Evolutionary conservation across 164 flowering plant species (phyloP).

Genomic region (Nymphaea colorata): DNA sequence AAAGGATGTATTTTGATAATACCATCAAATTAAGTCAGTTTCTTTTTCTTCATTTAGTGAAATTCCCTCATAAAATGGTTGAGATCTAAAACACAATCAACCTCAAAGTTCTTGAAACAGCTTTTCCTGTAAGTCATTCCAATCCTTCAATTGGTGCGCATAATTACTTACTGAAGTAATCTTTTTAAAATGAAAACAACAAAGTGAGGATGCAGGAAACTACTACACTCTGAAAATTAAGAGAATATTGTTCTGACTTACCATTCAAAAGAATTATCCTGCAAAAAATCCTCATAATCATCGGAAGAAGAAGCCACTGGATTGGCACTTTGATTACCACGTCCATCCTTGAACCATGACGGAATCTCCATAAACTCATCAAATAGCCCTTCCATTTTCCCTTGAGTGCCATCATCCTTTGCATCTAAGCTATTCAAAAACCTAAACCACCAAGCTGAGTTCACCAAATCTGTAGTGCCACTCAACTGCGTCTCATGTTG

Average conservation of each 20-base stretch:
- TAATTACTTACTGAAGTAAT: too few species aligned
- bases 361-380: conserved; percentile 68
- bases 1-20: too few species aligned
- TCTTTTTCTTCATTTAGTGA: too few species aligned
- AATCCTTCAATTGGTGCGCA: too few species aligned
- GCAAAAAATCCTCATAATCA: conserved; percentile 21
- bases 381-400: conserved; percentile 32
- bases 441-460: conserved; percentile 87
- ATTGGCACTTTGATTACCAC: neutral
- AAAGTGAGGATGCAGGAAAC: too few species aligned
- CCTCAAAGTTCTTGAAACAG: too few species aligned
- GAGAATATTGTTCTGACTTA: conserved; percentile 15
- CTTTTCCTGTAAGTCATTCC: too few species aligned
- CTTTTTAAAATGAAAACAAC: too few species aligned
- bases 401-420: conserved; percentile 16
- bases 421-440: conserved; percentile 49
- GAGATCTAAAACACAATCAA: too few species aligned
- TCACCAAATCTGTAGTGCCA: conserved; percentile 58
- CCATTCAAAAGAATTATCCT: conserved; percentile 71
- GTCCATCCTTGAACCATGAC: conserved; percentile 38
- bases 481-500: conserved; percentile 84
- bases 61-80: too few species aligned
- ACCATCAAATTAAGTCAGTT: too few species aligned
- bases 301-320: conserved; percentile 8
- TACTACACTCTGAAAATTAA: too few species aligned